Conservation (phyloP, 441 rosid genomes). For the Jatropha multifida region DNA sequence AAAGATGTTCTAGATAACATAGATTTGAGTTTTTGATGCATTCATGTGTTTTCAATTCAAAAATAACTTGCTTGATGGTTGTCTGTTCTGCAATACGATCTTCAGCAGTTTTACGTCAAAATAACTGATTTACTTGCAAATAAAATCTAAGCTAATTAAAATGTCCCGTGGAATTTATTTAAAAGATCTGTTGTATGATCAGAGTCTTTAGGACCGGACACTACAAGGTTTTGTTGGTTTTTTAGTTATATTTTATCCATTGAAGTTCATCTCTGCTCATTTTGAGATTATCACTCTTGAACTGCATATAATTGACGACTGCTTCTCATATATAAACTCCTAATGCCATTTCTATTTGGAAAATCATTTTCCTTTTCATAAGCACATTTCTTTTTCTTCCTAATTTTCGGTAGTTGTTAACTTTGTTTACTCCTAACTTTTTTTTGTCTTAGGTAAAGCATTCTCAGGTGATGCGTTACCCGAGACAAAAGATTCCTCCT, state of each 20-base stretch:
- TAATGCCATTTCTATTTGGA: not conserved
- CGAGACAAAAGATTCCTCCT: conserved; percentile 50
- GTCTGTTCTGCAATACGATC: not conserved
- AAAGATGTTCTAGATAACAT: not conserved
- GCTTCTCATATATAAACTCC: not conserved
- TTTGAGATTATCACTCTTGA: not conserved
- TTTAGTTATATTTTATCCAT: not conserved
- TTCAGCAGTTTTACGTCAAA: not conserved
- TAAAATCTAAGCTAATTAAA: not conserved
- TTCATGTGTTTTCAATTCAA: not conserved
- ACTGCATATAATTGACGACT: not conserved
- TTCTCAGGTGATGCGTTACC: conserved; percentile 40
- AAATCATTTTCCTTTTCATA: not conserved
- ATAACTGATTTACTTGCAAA: not conserved
- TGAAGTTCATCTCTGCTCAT: not conserved
- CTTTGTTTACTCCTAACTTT: not conserved
- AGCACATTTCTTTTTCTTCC: not conserved
- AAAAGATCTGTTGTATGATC: not conserved
- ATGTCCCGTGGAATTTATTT: not conserved
- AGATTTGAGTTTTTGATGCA: not conserved
- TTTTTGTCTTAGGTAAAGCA: conserved; percentile 50
- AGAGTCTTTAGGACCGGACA: not conserved
- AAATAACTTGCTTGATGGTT: not conserved
- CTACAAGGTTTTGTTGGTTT: not conserved
- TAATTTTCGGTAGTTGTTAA: no score